Evolutionary conservation across 2,329 filamentous ascomycete species (phyloP).

Genomic region (Botrytis paeoniae): DNA sequence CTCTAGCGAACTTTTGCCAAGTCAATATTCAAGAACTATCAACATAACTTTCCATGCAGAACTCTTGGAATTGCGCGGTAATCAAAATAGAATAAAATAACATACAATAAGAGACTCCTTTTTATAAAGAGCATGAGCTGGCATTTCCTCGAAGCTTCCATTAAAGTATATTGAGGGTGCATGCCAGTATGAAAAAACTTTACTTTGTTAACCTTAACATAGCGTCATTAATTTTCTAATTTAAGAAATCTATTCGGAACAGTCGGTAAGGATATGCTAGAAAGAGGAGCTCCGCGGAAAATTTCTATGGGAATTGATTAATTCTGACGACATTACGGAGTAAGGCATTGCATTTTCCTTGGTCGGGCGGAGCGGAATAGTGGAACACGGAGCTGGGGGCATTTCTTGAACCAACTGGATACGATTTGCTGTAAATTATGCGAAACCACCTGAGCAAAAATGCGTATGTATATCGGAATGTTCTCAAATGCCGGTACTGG

Average conservation of each 20-base stretch:
- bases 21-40: neutral
- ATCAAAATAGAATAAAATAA: neutral
- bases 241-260: slow-evolving; percentile 2
- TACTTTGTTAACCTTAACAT: neutral
- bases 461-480: neutral
- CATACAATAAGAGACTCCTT: neutral
- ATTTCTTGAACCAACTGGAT: neutral
- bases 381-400: neutral
- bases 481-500: neutral
- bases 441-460: neutral
- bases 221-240: neutral
- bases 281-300: neutral
- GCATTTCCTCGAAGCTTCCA: neutral
- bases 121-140: neutral
- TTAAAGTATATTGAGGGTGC: neutral
- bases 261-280: neutral
- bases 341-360: neutral
- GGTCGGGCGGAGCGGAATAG: neutral
- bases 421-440: neutral
- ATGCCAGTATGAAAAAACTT: neutral
- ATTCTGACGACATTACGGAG: neutral
- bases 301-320: neutral
- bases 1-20: neutral
- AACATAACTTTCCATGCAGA: neutral
- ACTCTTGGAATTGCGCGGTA: neutral